phyloP scores from a whole-genome alignment of 2,329 filamentous ascomycete genomes.

The Chaetomium sp. region DNA sequence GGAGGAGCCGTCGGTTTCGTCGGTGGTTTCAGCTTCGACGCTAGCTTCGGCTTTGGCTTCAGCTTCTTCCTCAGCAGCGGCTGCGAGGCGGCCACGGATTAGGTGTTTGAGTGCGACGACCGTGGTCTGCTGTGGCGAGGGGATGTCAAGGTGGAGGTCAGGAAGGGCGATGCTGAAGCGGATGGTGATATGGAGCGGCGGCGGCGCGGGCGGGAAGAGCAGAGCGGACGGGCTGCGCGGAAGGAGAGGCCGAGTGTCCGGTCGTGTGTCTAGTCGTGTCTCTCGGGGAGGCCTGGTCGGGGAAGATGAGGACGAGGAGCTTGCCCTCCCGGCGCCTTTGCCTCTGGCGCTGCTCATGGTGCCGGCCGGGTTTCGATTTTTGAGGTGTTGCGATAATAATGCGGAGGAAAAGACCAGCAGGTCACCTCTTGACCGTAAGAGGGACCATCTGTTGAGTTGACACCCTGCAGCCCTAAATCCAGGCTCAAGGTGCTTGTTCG shows the following conservation, averaged over 20 bases:
- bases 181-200: conserved; percentile 74
- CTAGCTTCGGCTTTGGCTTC: conserved; percentile 38
- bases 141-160: conserved; percentile 78
- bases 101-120: conserved; percentile 78
- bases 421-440: background rate
- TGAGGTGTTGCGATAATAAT: background rate
- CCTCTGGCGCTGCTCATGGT: conserved; percentile 24
- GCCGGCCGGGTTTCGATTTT: background rate
- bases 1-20: conserved; percentile 1
- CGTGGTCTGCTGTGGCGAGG: conserved; percentile 67
- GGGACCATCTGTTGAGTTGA: background rate
- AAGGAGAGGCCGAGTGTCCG: conserved; percentile 16
- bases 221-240: conserved; percentile 26
- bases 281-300: conserved; percentile 14
- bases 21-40: background rate
- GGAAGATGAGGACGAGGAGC: conserved; percentile 25
- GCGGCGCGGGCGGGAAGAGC: conserved; percentile 30
- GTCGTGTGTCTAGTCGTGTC: conserved; percentile 1
- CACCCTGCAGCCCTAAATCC: background rate
- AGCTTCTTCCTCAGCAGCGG: conserved; percentile 45
- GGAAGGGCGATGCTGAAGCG: conserved; percentile 86
- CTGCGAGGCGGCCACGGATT: conserved; percentile 71
- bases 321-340: conserved; percentile 12
- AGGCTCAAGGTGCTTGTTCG: background rate
- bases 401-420: background rate